phyloP scores from a whole-genome alignment of 2,329 filamentous ascomycete genomes.

The Nemania sp. region DNA sequence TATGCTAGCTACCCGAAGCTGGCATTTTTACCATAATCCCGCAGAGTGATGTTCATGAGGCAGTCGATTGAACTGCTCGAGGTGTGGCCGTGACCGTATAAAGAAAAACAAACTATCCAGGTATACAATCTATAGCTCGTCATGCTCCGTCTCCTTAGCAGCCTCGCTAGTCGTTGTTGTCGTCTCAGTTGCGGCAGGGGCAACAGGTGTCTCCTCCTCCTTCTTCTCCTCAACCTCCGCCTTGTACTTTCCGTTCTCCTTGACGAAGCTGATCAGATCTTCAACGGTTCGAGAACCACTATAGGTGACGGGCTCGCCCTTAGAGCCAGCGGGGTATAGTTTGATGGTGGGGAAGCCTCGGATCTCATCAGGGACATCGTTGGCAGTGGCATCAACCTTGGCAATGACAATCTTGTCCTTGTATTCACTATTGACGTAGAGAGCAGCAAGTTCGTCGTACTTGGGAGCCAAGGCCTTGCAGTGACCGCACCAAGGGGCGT shows the following conservation, averaged over 20 bases:
- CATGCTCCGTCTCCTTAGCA: constrained; percentile 66
- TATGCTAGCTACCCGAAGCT: constrained; percentile 49
- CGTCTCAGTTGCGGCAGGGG: constrained; percentile 64
- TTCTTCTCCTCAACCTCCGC: constrained; percentile 71
- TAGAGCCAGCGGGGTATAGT: constrained; percentile 91
- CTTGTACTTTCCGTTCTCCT: constrained; percentile 93
- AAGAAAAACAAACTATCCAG: constrained; percentile 49
- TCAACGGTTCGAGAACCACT: constrained; percentile 87
- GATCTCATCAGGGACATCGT: constrained; percentile 97
- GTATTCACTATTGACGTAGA: constrained; percentile 82
- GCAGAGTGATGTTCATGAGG: constrained; percentile 35
- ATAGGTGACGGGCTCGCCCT: constrained; percentile 88
- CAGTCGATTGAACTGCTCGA: constrained; percentile 44
- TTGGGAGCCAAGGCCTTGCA: constrained; percentile 98
- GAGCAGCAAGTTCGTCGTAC: constrained; percentile 89
- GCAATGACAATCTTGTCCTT: constrained; percentile 90
- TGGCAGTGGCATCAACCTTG: constrained; percentile 96
- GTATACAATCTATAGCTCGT: constrained; percentile 76
- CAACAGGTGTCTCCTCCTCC: constrained; percentile 65
- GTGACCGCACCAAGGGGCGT: constrained; percentile 99
- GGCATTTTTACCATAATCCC: constrained; percentile 47
- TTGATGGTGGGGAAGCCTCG: constrained; percentile 99
- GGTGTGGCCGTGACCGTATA: constrained; percentile 41
- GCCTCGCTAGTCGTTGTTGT: constrained; percentile 58
- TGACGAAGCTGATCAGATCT: constrained; percentile 91